phyloP scores from a whole-genome alignment of 2,329 filamentous ascomycete genomes.

The Sporothrix schenckii region DNA sequence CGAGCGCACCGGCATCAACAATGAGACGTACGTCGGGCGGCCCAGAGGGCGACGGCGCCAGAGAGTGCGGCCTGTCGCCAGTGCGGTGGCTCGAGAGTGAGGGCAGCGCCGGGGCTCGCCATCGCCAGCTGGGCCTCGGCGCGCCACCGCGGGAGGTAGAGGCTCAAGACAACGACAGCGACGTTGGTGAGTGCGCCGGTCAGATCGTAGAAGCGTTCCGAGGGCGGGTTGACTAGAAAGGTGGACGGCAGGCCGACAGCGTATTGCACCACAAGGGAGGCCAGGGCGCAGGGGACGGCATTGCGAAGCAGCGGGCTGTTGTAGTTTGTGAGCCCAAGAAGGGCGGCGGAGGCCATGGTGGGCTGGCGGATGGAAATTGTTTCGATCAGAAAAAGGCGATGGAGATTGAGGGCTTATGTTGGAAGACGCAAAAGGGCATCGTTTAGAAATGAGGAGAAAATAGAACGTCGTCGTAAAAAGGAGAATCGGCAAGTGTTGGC shows the following conservation, averaged over 20 bases:
- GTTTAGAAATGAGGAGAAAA: conserved; percentile 3
- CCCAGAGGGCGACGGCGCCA: conserved; percentile 57
- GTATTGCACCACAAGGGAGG: conserved; percentile 66
- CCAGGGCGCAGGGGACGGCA: conserved; percentile 62
- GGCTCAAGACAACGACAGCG: conserved; percentile 62
- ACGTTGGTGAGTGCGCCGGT: conserved; percentile 69
- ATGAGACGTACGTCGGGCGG: conserved; percentile 55
- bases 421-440: background rate
- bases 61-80: conserved; percentile 59
- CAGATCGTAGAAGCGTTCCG: conserved; percentile 69
- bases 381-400: background rate
- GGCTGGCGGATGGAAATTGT: background rate
- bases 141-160: conserved; percentile 63
- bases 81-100: conserved; percentile 51
- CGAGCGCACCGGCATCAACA: background rate
- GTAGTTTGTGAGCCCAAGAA: conserved; percentile 65
- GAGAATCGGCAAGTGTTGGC: background rate
- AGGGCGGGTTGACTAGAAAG: conserved; percentile 53
- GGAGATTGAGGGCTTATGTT: background rate
- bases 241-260: conserved; percentile 63
- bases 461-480: background rate
- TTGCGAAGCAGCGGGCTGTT: conserved; percentile 64
- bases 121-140: conserved; percentile 40
- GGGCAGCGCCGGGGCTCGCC: conserved; percentile 3
- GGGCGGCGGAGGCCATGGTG: conserved; percentile 41